Percentiles rank a stretch among this genome's conserved stretches.
phyloP scores from a whole-genome alignment of 2,329 filamentous ascomycete genomes.

The Cladosporium sp. region DNA sequence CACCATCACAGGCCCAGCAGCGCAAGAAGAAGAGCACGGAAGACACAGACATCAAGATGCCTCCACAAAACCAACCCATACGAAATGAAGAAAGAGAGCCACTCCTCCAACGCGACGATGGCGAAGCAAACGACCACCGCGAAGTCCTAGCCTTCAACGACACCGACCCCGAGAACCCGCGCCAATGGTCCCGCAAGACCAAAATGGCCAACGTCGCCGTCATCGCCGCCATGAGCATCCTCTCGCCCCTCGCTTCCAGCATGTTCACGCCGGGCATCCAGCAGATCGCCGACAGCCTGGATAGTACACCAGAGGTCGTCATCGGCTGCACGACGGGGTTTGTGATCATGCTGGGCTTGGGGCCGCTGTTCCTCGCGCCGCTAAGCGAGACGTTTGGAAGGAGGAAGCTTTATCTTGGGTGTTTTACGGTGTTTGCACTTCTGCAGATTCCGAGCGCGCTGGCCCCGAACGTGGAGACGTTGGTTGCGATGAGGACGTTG shows the following conservation, averaged over 20 bases:
- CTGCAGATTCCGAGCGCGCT: slow-evolving; percentile 53
- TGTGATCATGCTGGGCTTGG: slow-evolving; percentile 52
- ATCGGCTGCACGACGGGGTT: slow-evolving; percentile 55
- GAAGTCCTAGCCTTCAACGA: slow-evolving; percentile 38
- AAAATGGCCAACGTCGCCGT: slow-evolving; percentile 54
- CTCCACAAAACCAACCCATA: neutral
- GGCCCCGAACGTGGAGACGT: slow-evolving; percentile 48
- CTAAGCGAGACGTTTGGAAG: slow-evolving; percentile 52
- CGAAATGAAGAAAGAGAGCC: slow-evolving; percentile 41
- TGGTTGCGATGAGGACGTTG: slow-evolving; percentile 50
- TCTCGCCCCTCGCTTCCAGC: slow-evolving; percentile 51
- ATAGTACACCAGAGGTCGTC: slow-evolving; percentile 45
- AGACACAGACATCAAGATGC: slow-evolving; percentile 4
- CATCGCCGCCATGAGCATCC: slow-evolving; percentile 54
- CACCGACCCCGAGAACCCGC: slow-evolving; percentile 47
- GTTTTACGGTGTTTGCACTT: slow-evolving; percentile 49
- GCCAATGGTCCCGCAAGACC: slow-evolving; percentile 47
- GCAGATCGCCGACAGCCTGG: slow-evolving; percentile 51
- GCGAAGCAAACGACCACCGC: slow-evolving; percentile 38
- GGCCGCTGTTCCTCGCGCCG: slow-evolving; percentile 50
- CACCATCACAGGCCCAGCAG: neutral
- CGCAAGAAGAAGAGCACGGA: slow-evolving; percentile 8
- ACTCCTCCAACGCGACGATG: slow-evolving; percentile 41
- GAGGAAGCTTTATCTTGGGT: slow-evolving; percentile 47
- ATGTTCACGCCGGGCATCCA: slow-evolving; percentile 57